Conservation (phyloP, 202 grass and related monocot species). For the Hordeum pubiflorum region DNA sequence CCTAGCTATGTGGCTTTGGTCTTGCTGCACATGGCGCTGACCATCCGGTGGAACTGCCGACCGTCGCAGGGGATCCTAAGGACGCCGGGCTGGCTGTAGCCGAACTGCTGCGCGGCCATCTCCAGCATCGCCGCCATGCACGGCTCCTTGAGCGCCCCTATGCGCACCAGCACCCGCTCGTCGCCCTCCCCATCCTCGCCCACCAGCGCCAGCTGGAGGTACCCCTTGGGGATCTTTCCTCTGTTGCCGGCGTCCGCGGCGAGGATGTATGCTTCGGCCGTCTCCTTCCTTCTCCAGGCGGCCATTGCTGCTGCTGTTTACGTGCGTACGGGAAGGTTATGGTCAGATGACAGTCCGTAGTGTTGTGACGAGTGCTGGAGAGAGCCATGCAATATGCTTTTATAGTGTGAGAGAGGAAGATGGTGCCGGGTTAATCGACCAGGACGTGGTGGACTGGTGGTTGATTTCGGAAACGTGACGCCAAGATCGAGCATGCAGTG, state of each 20-base stretch:
- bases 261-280: background rate
- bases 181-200: background rate
- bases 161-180: constrained; percentile 25
- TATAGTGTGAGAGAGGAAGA: too few species aligned
- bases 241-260: background rate
- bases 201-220: constrained; percentile 37
- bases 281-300: constrained; percentile 19
- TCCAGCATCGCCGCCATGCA: constrained; percentile 26
- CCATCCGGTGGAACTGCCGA: background rate
- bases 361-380: too few species aligned
- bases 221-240: constrained; percentile 39
- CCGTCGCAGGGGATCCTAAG: constrained; percentile 29
- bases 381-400: too few species aligned
- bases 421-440: too few species aligned
- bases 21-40: background rate
- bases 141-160: constrained; percentile 26
- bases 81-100: constrained; percentile 22
- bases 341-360: background rate
- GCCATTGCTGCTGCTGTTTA: background rate
- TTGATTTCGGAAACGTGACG: too few species aligned
- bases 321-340: background rate
- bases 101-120: constrained; percentile 22
- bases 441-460: too few species aligned
- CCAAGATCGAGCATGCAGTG: too few species aligned
- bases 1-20: too few species aligned